Base-by-base conservation (phyloP, 2,329 filamentous ascomycete species). In the Zymoseptoria pseudotritici region DNA sequence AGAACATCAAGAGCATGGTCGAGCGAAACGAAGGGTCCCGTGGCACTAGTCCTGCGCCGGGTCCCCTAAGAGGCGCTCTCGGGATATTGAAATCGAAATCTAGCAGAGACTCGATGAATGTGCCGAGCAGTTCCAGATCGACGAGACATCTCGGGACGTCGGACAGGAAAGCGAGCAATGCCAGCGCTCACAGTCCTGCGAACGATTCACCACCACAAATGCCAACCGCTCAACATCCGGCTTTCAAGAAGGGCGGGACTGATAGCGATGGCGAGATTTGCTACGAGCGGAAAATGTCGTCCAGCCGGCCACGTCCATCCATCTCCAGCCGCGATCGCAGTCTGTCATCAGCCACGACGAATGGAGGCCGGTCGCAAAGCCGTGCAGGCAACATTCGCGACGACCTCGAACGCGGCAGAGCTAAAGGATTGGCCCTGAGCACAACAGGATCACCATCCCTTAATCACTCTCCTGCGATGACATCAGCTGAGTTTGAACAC, bases 61-160 rank as follows among this genome's bases (percentile, higher is more conserved):
- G 75, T 53, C 72, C 76, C 4, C 75, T 82, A 3, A 85, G 84
- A 66, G 36, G 36, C 36, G 81, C 85, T 1, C 75, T 90, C 22
- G 85, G 82, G 21, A 83, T 89, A 58, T 75, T 91, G 56, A 83
- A 83, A 62, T 74, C 82, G 21, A 90, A 88, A 73, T 82, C 85
- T 3, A 91, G 88, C 70, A 80, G 82, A 20, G 85, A 87, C 13
- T 88, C 87, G 2, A 75, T 91, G 24, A 77, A 80, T 24, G 81
- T 79, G 54, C 79, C 83, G 10, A 66, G 62, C 42, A 55, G 57
- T 36, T 26, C 69, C 6, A 74, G 56, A 31, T 60, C 64, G 74
- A 8, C 80, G 2, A 89, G 86, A 69, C 76, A 82, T 0, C 80
- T 82, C 71, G 88, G 85, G 72, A 82, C 86, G 71, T 78, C 86